A percentile compares a stretch with the other conserved stretches of the same genome.
Conservation (phyloP, 345 rosid genomes). For the Mangifera indica region DNA sequence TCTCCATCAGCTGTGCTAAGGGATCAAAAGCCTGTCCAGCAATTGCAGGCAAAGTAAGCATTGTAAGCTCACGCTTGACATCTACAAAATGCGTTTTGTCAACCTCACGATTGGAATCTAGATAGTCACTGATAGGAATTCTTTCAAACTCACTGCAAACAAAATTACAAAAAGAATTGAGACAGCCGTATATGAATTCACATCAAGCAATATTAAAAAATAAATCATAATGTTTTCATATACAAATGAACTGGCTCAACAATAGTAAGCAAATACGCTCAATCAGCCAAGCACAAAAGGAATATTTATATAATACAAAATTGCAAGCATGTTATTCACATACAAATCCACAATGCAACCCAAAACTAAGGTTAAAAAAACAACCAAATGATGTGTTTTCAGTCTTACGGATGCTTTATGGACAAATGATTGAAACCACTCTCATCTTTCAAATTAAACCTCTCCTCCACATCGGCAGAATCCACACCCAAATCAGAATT, state of each 20-base stretch:
- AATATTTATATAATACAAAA: background rate
- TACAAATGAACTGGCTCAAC: background rate
- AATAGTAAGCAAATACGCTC: background rate
- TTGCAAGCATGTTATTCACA: background rate
- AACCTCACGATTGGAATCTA: constrained; percentile 64
- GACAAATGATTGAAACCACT: constrained; percentile 22
- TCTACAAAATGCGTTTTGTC: constrained; percentile 34
- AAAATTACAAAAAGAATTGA: constrained; percentile 15
- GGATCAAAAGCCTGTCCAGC: constrained; percentile 94
- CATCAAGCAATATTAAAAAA: constrained; percentile 1
- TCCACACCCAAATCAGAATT: constrained; percentile 50
- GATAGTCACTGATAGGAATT: constrained; percentile 18
- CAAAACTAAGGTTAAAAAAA: background rate
- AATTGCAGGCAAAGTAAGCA: constrained; percentile 86
- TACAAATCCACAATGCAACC: background rate
- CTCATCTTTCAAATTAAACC: constrained; percentile 27
- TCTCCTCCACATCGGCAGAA: constrained; percentile 28
- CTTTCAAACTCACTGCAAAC: constrained; percentile 42
- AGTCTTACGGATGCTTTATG: constrained; percentile 47
- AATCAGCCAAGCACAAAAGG: background rate
- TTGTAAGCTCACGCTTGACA: constrained; percentile 63
- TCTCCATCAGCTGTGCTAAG: constrained; percentile 82
- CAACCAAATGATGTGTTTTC: constrained; percentile 20
- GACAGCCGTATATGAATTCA: constrained; percentile 3
- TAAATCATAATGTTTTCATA: background rate